These are phyloP conservation scores for Colletotrichum sp. DNA, from an alignment of 2,329 filamentous ascomycete species.

Conservation along the genomic window DNA sequence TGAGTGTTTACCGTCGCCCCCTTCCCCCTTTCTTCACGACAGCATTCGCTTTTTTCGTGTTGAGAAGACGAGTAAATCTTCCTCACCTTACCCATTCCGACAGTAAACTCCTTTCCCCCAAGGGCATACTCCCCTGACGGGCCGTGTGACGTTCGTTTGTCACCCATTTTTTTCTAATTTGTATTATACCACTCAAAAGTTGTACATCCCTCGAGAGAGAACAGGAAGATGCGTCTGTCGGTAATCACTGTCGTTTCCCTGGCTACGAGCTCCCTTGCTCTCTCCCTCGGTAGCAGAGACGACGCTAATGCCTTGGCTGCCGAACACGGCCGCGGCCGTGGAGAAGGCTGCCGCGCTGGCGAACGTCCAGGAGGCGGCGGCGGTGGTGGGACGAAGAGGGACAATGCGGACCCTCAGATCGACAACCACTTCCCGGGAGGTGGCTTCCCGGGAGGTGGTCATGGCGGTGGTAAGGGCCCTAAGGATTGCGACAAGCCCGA, in stretches of 20 bases:
- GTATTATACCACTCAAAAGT: not conserved
- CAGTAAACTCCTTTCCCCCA: not conserved
- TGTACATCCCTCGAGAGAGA: not conserved
- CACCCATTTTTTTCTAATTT: not conserved
- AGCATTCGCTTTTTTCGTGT: not conserved
- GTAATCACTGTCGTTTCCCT: conserved; percentile 8
- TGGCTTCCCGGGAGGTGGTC: not conserved
- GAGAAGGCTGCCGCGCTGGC: not conserved
- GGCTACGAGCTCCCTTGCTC: conserved; percentile 8
- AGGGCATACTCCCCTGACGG: not conserved
- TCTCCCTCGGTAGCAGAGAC: not conserved
- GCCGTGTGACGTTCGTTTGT: not conserved
- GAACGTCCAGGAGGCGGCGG: not conserved
- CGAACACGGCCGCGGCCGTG: not conserved
- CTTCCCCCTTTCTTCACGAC: not conserved
- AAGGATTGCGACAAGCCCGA: not conserved
- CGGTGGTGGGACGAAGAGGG: not conserved
- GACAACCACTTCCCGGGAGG: not conserved
- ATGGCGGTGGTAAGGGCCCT: not conserved
- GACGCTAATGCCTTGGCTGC: not conserved
- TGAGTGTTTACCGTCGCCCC: not conserved
- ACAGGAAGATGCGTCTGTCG: conserved; percentile 13
- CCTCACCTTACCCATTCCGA: not conserved
- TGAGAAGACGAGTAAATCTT: not conserved
- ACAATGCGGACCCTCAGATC: not conserved